Conservation (phyloP, 78 protist species). For the Dictyostelium intermedium region DNA sequence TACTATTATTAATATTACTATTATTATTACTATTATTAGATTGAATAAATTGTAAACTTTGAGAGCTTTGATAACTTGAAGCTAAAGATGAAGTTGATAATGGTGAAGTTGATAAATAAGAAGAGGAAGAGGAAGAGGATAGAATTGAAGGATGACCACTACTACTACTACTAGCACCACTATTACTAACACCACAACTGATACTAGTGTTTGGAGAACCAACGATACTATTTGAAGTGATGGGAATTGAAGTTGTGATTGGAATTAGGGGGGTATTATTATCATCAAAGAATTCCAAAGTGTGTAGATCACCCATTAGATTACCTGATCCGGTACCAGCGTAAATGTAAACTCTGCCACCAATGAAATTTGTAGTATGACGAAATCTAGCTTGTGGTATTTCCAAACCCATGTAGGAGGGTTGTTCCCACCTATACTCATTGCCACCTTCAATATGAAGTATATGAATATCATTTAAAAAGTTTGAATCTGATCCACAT, state of each 20-base stretch:
- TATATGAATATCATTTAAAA: conserved; percentile 49
- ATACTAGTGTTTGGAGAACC: no score
- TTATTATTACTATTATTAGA: not conserved
- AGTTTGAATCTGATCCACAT: conserved; percentile 66
- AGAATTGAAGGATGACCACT: not conserved
- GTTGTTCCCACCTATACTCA: conserved; percentile 69
- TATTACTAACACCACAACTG: not conserved
- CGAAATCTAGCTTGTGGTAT: conserved; percentile 48
- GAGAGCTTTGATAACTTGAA: not conserved
- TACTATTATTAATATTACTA: not conserved
- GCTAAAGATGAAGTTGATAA: not conserved
- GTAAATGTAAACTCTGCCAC: conserved; percentile 25
- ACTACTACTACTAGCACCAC: not conserved
- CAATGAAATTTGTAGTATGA: conserved; percentile 42
- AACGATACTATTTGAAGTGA: not conserved
- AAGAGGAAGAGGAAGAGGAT: not conserved
- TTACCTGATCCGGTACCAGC: conserved; percentile 64
- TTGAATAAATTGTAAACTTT: not conserved
- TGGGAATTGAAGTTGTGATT: not conserved
- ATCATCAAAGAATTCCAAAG: not conserved
- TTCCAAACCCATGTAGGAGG: not conserved
- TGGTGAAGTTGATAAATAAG: conserved; percentile 14
- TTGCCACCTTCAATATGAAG: not conserved
- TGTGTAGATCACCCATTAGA: conserved; percentile 16
- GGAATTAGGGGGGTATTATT: not conserved